Evolutionary conservation across 2,329 filamentous ascomycete species (phyloP), one percentile per base, ranked within the genome.

Genomic region (Fusarium sp.): DNA sequence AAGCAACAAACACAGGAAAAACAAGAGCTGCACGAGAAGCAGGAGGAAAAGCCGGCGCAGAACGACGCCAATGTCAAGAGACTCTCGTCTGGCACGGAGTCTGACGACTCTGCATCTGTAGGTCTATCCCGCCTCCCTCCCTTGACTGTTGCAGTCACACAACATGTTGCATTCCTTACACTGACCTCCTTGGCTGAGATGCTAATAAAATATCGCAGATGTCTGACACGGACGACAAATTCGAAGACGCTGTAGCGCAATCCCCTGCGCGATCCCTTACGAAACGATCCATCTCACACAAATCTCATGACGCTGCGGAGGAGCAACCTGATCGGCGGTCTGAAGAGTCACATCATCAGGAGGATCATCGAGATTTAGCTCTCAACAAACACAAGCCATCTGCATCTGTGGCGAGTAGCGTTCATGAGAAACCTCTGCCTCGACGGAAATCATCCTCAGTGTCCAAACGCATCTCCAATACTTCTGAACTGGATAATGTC

Each of bases 221-320:
- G 35, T 63, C 65, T 32, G 76, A 76, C 27, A 57, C 71, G 29
- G 76, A 78, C 32, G 76, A 78, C 36, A 67, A 84, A 14, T 96
- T 96, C 71, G 92, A 96, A 78, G 92, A 97, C 80, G 92, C 91
- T 51, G 79, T 86, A 67, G 89, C 91, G 75, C 84, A 82, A 57
- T 76, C 80, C 41, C 88, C 86, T 31, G 79, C 85, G 48, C 85
- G 89, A 58, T 92, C 89, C 23, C 76, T 92, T 60, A 87, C 84
- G 33, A 80, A 80, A 65, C 77, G 81, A 71, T 67, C 71, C 49
- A 65, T 70, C 6, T 76, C 76, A 15, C 63, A 73, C 35, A 78
- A 74, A 57, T 70, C 72, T 21, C 71, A 68, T 23, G 57, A 65
- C 15, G 35, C 52, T 15, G 23, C 46, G 6, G 55, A 66, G 29